These are phyloP conservation scores for Ceratocystis harringtonii DNA, from an alignment of 2,329 filamentous ascomycete genomes.

Conservation along the genomic window DNA sequence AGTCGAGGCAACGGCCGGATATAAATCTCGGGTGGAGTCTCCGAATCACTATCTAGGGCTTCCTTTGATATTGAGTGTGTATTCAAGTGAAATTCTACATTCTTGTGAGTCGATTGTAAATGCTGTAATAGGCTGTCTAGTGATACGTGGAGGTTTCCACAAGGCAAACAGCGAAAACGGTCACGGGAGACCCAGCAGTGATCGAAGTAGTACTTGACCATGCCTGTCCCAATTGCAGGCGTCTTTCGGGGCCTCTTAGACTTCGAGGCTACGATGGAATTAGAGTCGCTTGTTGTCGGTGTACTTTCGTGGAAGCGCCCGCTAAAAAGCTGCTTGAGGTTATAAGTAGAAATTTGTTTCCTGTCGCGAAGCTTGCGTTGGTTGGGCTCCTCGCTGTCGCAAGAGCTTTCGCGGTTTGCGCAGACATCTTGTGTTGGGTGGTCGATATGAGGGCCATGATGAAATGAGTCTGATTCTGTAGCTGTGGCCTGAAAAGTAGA, in stretches of 20 bases:
- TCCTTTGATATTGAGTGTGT: constrained; percentile 31
- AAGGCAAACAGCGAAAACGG: constrained; percentile 37
- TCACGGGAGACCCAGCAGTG: constrained; percentile 34
- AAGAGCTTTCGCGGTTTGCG: not conserved
- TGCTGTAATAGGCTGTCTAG: constrained; percentile 36
- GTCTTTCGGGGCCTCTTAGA: not conserved
- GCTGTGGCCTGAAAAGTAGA: not conserved
- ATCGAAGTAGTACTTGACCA: constrained; percentile 33
- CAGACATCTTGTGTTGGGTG: not conserved
- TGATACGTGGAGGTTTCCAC: constrained; percentile 33
- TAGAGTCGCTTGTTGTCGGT: not conserved
- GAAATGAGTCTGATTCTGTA: not conserved
- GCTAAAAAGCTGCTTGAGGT: constrained; percentile 43
- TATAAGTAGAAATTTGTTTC: constrained; percentile 28
- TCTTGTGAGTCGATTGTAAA: constrained; percentile 21
- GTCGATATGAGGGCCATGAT: not conserved
- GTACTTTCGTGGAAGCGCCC: not conserved
- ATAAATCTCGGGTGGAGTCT: constrained; percentile 24
- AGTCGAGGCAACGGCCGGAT: constrained; percentile 8
- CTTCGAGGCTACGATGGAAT: not conserved
- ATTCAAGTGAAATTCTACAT: not conserved
- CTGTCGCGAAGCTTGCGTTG: not conserved
- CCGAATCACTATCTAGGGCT: constrained; percentile 23
- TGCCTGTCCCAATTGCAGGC: constrained; percentile 21
- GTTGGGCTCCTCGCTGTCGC: not conserved